Evolutionary conservation across 2,329 filamentous ascomycete species (phyloP), one percentile per base, ranked within the genome.

Genomic region (Diaporthe aspalathi): DNA sequence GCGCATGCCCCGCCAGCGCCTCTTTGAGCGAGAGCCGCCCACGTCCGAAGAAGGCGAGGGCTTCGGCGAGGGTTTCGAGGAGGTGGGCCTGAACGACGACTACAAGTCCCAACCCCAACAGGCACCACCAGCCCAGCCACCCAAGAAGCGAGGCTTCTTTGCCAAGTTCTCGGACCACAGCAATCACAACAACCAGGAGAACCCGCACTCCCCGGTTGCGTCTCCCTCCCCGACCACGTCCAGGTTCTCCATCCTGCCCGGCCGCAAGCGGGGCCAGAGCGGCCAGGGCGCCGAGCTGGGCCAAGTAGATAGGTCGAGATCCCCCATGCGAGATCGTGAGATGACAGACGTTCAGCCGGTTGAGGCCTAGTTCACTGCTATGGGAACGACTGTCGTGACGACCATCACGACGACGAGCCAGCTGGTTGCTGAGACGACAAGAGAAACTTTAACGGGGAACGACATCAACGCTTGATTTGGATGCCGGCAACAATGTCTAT

Each of bases 51-150:
- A 96, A 76, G 93, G 67, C 47, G 72, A 73, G 63, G 66, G 70
- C 66, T 60, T 68, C 29, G 70, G 65, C 20, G 70, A 97, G 77
- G 86, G 85, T 17, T 98, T 98, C 76, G 95, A 98, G 79, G 95
- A 98, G 67, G 93, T 98, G 11, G 94, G 94, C 5, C 84, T 98
- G 56, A 90, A 91, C 71, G 95, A 97, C 75, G 94, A 96, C 47
- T 84, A 87, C 62, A 91, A 90, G 76, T 88, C 89, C 73, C 82
- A 79, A 70, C 81, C 77, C 52, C 77, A 81, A 43, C 76, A 74
- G 56, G 84, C 79, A 27, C 83, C 79, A 27, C 83, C 83, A 20
- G 67, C 78, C 79, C 75, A 82, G 43, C 60, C 72, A 24, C 40
- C 70, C 3, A 75, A 94, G 84, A 95, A 94, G 84, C 91, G 90